phyloP scores from a whole-genome alignment of 192 early-diverging fungal species.

The Rhizoclosmatium globosum region DNA sequence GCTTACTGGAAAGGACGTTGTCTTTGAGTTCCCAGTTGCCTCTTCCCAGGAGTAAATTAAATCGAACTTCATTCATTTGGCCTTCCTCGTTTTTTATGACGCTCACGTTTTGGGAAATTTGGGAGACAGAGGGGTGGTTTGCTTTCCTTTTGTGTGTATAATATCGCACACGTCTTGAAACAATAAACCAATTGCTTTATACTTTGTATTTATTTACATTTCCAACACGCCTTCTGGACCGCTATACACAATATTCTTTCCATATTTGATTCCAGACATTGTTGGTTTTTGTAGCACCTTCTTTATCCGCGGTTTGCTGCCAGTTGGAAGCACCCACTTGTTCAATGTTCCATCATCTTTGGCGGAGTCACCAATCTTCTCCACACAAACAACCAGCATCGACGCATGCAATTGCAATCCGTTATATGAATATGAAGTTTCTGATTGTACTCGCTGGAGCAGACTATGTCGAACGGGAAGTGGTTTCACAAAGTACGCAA shows the following conservation, averaged over 20 bases:
- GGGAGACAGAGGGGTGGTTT: neutral
- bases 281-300: neutral
- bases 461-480: neutral
- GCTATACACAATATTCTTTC: neutral
- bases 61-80: neutral
- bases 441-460: neutral
- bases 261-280: conserved; percentile 2
- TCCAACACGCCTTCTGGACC: neutral
- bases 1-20: conserved; percentile 97
- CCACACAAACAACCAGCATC: neutral
- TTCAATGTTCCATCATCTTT: neutral
- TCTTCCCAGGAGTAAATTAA: conserved; percentile 56
- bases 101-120: neutral
- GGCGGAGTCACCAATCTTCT: neutral
- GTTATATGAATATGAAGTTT: neutral
- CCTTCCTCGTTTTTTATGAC: neutral
- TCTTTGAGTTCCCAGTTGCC: conserved; percentile 89
- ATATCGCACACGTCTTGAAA: neutral
- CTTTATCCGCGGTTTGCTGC: neutral
- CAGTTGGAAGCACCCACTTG: neutral
- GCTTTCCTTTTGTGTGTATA: neutral
- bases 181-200: conserved; percentile 3
- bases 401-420: neutral
- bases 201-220: neutral
- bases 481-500: neutral